Evolutionary conservation across 345 rosid species (phyloP).

Genomic region (Hypericum androsaemum): DNA sequence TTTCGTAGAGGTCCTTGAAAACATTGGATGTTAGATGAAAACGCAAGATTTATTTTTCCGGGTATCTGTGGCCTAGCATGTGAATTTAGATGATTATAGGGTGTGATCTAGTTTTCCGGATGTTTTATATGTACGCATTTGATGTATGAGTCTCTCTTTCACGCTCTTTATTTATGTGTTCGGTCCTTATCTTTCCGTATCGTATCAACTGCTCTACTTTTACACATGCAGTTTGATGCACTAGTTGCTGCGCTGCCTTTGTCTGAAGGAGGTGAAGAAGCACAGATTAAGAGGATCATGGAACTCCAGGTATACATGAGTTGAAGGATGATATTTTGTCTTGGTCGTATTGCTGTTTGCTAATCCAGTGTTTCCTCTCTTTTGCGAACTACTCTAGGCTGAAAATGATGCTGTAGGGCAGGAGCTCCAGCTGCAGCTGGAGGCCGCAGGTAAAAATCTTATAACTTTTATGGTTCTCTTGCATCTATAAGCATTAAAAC

Average conservation of each 20-base stretch:
- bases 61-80: too few relatives aligned
- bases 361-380: background rate
- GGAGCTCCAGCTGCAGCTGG: conserved; percentile 85
- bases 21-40: too few relatives aligned
- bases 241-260: conserved; percentile 87
- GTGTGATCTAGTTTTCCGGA: too few relatives aligned
- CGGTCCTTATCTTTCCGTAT: too few relatives aligned
- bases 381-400: conserved; percentile 28
- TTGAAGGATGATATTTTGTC: background rate
- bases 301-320: conserved; percentile 43
- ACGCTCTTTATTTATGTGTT: background rate
- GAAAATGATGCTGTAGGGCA: conserved; percentile 78
- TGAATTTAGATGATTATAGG: too few relatives aligned
- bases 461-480: background rate
- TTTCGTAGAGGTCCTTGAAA: too few relatives aligned
- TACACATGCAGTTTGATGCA: conserved; percentile 62
- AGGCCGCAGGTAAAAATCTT: conserved; percentile 62
- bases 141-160: background rate
- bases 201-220: conserved; percentile 3
- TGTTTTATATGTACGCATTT: too few relatives aligned
- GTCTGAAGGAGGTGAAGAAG: conserved; percentile 86
- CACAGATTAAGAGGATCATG: conserved; percentile 69
- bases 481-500: background rate
- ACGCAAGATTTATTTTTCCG: too few relatives aligned
- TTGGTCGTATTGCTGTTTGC: conserved; percentile 3